Evolutionary conservation across 257 asterid genomes (phyloP), one percentile per base, ranked within the genome.

Genomic region (Thymus quinquecostatus): DNA sequence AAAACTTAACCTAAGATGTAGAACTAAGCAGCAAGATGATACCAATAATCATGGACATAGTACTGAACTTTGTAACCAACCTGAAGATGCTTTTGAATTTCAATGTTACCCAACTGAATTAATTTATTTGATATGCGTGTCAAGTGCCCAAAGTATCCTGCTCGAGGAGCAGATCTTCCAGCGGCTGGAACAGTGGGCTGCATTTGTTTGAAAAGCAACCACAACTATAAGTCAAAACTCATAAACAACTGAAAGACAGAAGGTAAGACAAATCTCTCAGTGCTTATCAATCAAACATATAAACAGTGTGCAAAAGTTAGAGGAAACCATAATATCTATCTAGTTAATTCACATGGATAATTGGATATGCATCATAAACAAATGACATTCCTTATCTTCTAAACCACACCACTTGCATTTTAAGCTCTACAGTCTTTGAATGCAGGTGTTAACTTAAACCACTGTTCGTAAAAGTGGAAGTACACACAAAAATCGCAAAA

Each of bases 81-180:
- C 98, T 88, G 90, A 73, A 90, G 85, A 82, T 78, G 88, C 51
- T 84, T 78, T 80, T 84, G 93, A 68, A 90, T 76, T 67, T 86
- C 89, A 63, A 43, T 76, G 79, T 78, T 88, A 61, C 84, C 92
- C 82, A 82, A 72, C 84, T 90, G 95, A 74, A 85, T 78, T 63
- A 92, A 84, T 76, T 87, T 92, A 82, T 92, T 92, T 62, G 96
- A 86, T 69, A 92, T 87, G 60, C 96, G 84, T 13, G 98, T 88
- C 64, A 90, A 60, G 82, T 92, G 98, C 61, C 98, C 97, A 73
- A 88, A 79, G 79, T 90, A 88, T 69, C 98, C 97, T 2, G 90
- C 91, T 71, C 92, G 89, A 70, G 95, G 95, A 41, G 90, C 83
- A 68, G 61, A 63, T 77, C 80, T 90, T 62, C 95, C 92, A 60